phyloP scores from a whole-genome alignment of 2,329 filamentous ascomycete species.

The Aspergillus flavus region DNA sequence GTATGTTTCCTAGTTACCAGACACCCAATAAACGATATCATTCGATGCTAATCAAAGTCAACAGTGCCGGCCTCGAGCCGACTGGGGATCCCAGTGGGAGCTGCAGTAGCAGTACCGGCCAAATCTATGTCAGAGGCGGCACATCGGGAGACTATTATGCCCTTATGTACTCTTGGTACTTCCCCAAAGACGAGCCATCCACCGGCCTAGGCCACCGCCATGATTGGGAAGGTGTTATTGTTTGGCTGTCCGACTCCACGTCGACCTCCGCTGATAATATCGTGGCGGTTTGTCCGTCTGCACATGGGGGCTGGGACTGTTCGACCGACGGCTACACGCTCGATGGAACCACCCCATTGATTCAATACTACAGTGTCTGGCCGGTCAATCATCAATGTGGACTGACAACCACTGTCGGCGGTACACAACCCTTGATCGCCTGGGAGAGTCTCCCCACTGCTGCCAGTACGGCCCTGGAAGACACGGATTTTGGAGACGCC shows the following conservation, averaged over 20 bases:
- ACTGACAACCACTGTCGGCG: slow-evolving; percentile 45
- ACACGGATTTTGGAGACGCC: slow-evolving; percentile 51
- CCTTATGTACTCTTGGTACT: slow-evolving; percentile 58
- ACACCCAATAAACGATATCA: no score
- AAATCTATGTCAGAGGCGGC: slow-evolving; percentile 53
- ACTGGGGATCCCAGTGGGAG: slow-evolving; percentile 42
- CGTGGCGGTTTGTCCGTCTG: slow-evolving; percentile 55
- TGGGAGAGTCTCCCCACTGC: slow-evolving; percentile 52
- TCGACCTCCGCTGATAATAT: slow-evolving; percentile 44
- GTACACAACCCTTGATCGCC: slow-evolving; percentile 51
- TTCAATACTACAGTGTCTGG: slow-evolving; percentile 53
- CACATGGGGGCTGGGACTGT: slow-evolving; percentile 54
- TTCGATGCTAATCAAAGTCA: not conserved
- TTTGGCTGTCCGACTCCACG: slow-evolving; percentile 50
- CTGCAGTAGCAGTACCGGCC: slow-evolving; percentile 51
- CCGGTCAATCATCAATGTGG: slow-evolving; percentile 53
- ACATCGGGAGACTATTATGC: slow-evolving; percentile 48
- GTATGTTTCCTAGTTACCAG: slow-evolving; percentile 40
- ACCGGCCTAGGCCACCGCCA: slow-evolving; percentile 55
- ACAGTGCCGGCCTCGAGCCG: slow-evolving; percentile 48
- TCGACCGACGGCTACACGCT: slow-evolving; percentile 44
- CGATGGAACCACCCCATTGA: slow-evolving; percentile 48
- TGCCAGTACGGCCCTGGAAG: slow-evolving; percentile 47
- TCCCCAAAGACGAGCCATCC: slow-evolving; percentile 52
- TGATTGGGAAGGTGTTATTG: slow-evolving; percentile 58